Base-by-base conservation (phyloP, 192 early-diverging fungal species). In the Backusella australiensis region DNA sequence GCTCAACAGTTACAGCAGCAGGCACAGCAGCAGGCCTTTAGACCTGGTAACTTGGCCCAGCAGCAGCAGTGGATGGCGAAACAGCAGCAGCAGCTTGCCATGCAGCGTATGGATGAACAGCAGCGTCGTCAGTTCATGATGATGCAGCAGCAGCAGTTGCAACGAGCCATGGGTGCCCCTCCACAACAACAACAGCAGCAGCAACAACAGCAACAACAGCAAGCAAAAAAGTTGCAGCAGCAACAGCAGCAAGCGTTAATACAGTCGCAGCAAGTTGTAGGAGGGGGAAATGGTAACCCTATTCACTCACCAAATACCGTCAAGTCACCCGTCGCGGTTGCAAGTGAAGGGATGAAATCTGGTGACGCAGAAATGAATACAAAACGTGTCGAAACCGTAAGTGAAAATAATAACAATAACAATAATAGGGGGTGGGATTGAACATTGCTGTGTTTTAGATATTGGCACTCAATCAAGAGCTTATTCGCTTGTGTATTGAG, bases 401-500 rank as follows among this genome's bases (percentile, higher is more conserved):
- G 72, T 26, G 4, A 8, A 49, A 11, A 41, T 19, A 36, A 34
- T 19, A 70, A 69, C 1, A 52, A 53, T 17, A 73, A 34, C 0
- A 34, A 12, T 23, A 17, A 26, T 17, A 14, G 9, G 2, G 38
- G 0, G 36, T 66, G 35, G 23, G 6, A 26, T 11, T 49, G 12
- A 8, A 53, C 32, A n/a, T 42, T 21, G n/a, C 26, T 6, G 15
- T 56, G 36, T 39, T 32, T 32, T 39, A 81, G 80, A 66, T 81
- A 15, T 72, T 81, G 23, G 73, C 76, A 3, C 36, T 81, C 69
- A 81, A 81, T 72, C 76, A 77, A 78, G 80, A 81, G 66, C 34
- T 81, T 32, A 74, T 81, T 74, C 76, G 80, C 38, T 41, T 74
- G 8, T 81, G 76, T 59, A 72, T 81, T 11, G 76, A 81, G 59